A percentile compares a stretch with the other conserved stretches of the same genome.
phyloP scores from a whole-genome alignment of 495 filamentous ascomycete species.

The Penicillium alfredii region DNA sequence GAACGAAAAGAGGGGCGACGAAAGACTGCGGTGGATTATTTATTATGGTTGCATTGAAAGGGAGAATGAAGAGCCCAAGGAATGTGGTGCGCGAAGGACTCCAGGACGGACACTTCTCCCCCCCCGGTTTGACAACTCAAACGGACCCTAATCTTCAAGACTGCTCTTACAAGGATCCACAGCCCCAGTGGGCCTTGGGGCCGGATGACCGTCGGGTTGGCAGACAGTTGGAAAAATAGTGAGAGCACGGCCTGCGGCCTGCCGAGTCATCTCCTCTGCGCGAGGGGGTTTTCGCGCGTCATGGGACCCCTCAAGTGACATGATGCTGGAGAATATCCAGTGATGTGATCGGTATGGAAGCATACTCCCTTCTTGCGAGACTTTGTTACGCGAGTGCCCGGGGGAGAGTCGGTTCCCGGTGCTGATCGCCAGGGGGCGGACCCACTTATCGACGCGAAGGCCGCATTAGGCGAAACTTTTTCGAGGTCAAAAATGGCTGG shows the following conservation, averaged over 20 bases:
- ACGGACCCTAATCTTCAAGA: no score
- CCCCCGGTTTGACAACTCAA: no score
- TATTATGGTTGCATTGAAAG: constrained; percentile 23
- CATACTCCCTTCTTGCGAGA: constrained; percentile 2
- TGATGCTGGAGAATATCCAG: background rate
- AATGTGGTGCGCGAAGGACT: constrained; percentile 8
- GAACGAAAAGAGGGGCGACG: no score
- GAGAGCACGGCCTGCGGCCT: no score
- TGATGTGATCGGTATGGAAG: constrained; percentile 19
- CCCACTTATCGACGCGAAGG: constrained; percentile 7
- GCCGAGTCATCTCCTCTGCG: no score
- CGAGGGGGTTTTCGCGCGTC: background rate
- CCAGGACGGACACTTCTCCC: background rate
- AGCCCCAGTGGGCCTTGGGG: constrained; percentile 10
- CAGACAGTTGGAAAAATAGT: no score
- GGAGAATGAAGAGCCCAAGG: constrained; percentile 14
- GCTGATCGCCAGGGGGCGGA: constrained; percentile 15
- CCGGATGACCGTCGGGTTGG: constrained; percentile 13
- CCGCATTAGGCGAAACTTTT: no score
- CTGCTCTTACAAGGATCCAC: constrained; percentile 11
- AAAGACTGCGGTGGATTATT: constrained; percentile 5
- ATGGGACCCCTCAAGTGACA: background rate
- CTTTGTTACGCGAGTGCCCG: constrained; percentile 5
- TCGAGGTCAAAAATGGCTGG: no score
- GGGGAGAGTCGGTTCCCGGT: background rate